Conservation (phyloP, 2,329 filamentous ascomycete genomes). For the Chaetomiaceae sp. region DNA sequence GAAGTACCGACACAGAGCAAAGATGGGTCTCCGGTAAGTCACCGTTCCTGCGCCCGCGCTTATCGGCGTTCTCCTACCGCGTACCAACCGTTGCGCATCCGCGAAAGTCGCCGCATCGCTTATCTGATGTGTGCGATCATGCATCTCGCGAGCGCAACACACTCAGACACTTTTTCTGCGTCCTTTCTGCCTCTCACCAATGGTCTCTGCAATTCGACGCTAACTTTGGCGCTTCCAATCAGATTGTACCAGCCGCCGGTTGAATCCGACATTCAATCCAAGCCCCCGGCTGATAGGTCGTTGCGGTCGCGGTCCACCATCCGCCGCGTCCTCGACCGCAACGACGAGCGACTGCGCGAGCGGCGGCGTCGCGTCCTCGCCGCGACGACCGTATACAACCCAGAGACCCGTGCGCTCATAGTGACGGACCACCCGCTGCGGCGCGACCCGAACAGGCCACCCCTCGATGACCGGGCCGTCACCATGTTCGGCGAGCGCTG, state of each 20-base stretch:
- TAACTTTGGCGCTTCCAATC: constrained; percentile 21
- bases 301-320: constrained; percentile 29
- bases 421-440: too few species aligned
- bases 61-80: constrained; percentile 18
- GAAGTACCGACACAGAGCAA: constrained; percentile 5
- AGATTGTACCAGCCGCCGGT: constrained; percentile 32
- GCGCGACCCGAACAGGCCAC: neutral
- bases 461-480: constrained; percentile 19
- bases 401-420: neutral
- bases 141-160: neutral
- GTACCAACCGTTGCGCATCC: constrained; percentile 2
- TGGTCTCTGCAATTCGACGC: constrained; percentile 8
- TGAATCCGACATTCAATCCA: constrained; percentile 30
- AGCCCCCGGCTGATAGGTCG: constrained; percentile 26
- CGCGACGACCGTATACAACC: constrained; percentile 9
- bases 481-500: constrained; percentile 27
- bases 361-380: constrained; percentile 24
- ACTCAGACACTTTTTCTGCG: neutral
- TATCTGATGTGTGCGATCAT: neutral
- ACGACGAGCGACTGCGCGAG: constrained; percentile 21
- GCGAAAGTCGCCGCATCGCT: constrained; percentile 6
- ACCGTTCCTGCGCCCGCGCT: constrained; percentile 16
- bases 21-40: constrained; percentile 31
- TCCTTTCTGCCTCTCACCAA: neutral
- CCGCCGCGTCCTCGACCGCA: constrained; percentile 22